Percentiles rank a stretch among this genome's conserved stretches.
phyloP scores from a whole-genome alignment of 2,329 filamentous ascomycete species.

The Fusarium longipes region DNA sequence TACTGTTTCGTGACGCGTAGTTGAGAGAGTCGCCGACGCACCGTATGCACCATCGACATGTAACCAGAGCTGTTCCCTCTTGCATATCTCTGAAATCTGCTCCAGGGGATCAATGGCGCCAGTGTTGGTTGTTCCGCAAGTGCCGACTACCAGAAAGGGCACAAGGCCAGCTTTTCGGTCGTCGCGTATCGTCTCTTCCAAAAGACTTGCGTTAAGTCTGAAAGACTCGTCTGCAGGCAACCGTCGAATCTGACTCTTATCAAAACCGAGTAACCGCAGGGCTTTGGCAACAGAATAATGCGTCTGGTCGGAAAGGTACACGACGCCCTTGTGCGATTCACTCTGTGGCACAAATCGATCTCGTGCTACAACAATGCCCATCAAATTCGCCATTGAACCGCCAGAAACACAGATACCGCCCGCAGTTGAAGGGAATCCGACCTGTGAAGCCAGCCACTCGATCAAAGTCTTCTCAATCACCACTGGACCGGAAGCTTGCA shows the following conservation, averaged over 20 bases:
- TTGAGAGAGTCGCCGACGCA: conserved; percentile 37
- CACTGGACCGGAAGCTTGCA: conserved; percentile 40
- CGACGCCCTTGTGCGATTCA: not conserved
- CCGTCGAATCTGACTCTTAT: not conserved
- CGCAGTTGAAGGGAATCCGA: conserved; percentile 31
- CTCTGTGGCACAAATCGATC: conserved; percentile 30
- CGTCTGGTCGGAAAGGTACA: conserved; percentile 19
- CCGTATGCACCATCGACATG: conserved; percentile 45
- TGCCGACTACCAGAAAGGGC: conserved; percentile 26
- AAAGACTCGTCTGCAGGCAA: not conserved
- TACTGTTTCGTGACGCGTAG: conserved; percentile 13
- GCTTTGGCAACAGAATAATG: conserved; percentile 29
- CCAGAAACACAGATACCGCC: conserved; percentile 44
- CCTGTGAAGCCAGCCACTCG: conserved; percentile 34
- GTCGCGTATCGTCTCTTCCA: not conserved
- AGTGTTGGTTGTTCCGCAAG: conserved; percentile 33
- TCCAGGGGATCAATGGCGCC: conserved; percentile 18
- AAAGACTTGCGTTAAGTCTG: not conserved
- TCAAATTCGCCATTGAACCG: conserved; percentile 45
- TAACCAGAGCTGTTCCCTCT: conserved; percentile 34
- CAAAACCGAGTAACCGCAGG: conserved; percentile 9
- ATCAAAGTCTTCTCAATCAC: conserved; percentile 43
- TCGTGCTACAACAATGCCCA: conserved; percentile 38
- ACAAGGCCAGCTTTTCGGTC: conserved; percentile 10
- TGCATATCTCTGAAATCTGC: conserved; percentile 9